Base-by-base conservation (phyloP, 345 rosid species). In the Rhizophora apiculata region DNA sequence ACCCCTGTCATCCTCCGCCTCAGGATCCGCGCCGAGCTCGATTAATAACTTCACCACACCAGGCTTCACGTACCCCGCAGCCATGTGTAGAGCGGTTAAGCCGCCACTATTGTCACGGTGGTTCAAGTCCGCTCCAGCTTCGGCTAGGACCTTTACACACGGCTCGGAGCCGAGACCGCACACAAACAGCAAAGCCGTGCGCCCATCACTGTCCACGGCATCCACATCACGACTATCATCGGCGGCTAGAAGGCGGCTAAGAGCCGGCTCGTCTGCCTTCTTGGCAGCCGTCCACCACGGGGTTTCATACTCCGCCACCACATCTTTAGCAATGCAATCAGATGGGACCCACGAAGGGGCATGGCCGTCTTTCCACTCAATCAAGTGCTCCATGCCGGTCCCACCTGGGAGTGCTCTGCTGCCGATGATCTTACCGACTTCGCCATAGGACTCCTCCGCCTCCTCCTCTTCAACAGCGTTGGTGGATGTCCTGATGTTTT, bases 261-360 rank as follows among this genome's bases (percentile, higher is more conserved):
- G 78, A 15, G 95, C 88, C 63, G 80, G 43, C 0, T 84, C 85
- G 78, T 94, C 97, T 66, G 90, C 93, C 68, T 94, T 94, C 67
- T 89, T 91, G 26, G 98, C 96, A 5, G 95, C 97, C 6, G 83
- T 87, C 97, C 96, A 94, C 97, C 98, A 91, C 0, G 97, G 96
- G 1, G 92, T 77, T 71, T 94, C 97, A 75, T 87, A 91, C 74
- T 91, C 98, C 0, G 96, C 89, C 27, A 94, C 87, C 9, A 91
- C 95, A 64, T 94, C 98, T 5, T 81, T 82, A 51, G 98, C 97
- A 15, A 91, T 84, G 85, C 22, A 86, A 67, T 85, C 83, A 0
- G 90, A 78, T 0, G 88, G 87, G 34, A 94, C 85, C 97, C 97
- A 94, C 7, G 97, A 91, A 0, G 97, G 96, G 1, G 84, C 76